Evolutionary conservation across 2,329 filamentous ascomycete genomes (phyloP), one percentile per base, ranked within the genome.

Genomic region (Pyrenophora tritici-repentis): DNA sequence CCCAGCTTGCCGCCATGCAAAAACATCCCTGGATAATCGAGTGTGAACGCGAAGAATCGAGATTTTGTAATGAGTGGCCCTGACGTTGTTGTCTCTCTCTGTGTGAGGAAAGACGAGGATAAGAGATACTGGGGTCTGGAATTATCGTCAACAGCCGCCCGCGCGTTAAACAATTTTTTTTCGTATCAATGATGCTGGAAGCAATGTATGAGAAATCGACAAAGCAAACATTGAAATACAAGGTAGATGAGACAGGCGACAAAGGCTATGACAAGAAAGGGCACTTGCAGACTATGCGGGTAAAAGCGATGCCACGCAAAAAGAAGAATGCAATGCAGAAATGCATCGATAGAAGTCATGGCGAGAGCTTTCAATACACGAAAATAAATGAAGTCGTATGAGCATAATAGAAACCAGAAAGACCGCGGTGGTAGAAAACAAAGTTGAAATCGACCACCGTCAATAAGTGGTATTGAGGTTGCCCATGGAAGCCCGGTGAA

Each of bases 1-100:
- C 34, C 17, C 29, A 43, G 22, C 29, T 32, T 44, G 18, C 10
- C 29, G 34, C 34, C 7, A 29, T 42, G 26, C 18, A 24, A 20
- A 18, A 26, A 6, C 29, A 12, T 20, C 29, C 6, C 14, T 17
- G 13, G 22, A 9, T 18, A 29, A 33, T 31, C 20, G 37, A 42
- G 17, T 20, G 35, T 50, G 31, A 42, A 39, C 41, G 34, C 32
- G 24, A 43, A 37, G 7, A 42, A 46, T 32, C 14, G 16, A 26
- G 6, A 17, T 41, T 31, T 46, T 18, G 17, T 52, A 61, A 59
- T 24, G 59, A 62, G 45, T 54, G 58, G 55, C 58, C 59, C 58
- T 62, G 58, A 42, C 58, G 45, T 57, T 44, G 34, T 47, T 42
- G 55, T 47, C 50, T 54, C 38, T 20, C 18, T 20, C 18, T 20